Evolutionary conservation across 1,139 yeast species (phyloP), one percentile per base, ranked within the genome.

Genomic region (Yamadazyma epiphylla): DNA sequence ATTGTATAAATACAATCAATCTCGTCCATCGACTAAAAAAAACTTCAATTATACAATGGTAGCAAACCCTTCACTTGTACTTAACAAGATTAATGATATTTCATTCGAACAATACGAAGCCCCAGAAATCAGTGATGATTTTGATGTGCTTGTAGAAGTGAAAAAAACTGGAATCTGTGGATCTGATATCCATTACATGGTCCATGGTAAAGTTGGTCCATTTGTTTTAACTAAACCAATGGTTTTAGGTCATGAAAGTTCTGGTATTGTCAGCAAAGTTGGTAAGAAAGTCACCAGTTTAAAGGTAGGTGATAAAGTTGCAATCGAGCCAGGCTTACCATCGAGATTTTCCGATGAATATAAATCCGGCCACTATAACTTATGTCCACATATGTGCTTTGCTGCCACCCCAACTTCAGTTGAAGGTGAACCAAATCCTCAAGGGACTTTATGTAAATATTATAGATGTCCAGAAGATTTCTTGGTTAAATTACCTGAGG

Each of bases 141-240:
- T 75, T 45, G 83, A 77, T 40, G 95, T 87, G 26, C 73, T 82
- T 45, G 76, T 87, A 16, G 80, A 79, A 32, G 82, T 87, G 43
- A 79, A 78, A 51, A 57, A 59, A 29, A 86, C 95, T 1, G 96
- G 96, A 28, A 80, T 87, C 41, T 87, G 96, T 57, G 95, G 95
- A 5, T 79, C 88, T 5, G 95, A 85, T 54, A 81, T 85, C 42
- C 95, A 86, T 51, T 87, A 81, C 64, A 85, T 78, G 46, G 74
- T 78, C 25, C 85, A 82, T 45, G 95, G 95, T 22, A 70, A 70
- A 38, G 82, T 86, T 50, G 96, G 95, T 17, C 73, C 76, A n/a
- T 81, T 80, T 42, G 73, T 73, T 6, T 75, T 82, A 49, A 70
- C 68, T 36, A 61, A 65, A 31, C 87, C 86, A 33, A 77, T 79